Percentiles rank a stretch among this genome's conserved stretches.
Evolutionary conservation across 495 filamentous ascomycete species (phyloP).

Genomic region (Penicillium robsamsonii): DNA sequence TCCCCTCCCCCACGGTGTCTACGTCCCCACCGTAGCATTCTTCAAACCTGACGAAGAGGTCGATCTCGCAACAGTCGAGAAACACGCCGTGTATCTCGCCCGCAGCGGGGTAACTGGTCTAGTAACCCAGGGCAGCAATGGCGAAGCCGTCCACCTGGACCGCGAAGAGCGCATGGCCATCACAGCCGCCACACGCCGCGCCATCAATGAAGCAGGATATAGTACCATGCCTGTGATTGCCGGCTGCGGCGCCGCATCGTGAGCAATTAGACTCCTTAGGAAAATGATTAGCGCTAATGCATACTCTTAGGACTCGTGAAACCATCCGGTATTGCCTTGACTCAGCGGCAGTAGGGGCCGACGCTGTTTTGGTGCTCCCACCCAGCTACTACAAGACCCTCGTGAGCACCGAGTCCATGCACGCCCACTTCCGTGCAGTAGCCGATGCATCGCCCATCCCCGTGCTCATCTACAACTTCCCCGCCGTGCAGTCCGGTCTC

Average conservation of each 20-base stretch:
- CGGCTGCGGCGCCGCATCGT: constrained; percentile 75
- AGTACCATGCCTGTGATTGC: constrained; percentile 74
- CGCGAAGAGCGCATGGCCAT: constrained; percentile 67
- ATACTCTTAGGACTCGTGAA: constrained; percentile 57
- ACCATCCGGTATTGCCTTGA: constrained; percentile 78
- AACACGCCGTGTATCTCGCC: constrained; percentile 81
- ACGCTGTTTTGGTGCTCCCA: constrained; percentile 81
- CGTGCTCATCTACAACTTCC: constrained; percentile 92
- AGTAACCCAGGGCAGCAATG: constrained; percentile 85
- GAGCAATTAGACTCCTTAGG: no score
- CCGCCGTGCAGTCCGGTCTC: constrained; percentile 74
- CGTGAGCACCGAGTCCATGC: constrained; percentile 53
- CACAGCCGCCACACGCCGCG: constrained; percentile 70
- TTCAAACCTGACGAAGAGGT: constrained; percentile 60
- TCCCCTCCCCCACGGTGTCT: constrained; percentile 52
- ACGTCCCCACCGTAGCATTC: constrained; percentile 70
- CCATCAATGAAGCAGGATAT: constrained; percentile 68
- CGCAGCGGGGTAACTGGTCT: constrained; percentile 75
- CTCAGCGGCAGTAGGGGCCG: constrained; percentile 70
- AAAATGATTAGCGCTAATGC: no score
- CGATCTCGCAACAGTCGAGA: constrained; percentile 65
- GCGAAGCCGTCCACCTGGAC: constrained; percentile 80
- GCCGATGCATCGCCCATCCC: constrained; percentile 81
- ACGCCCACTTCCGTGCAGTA: constrained; percentile 73
- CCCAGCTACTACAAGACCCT: constrained; percentile 80